phyloP scores from a whole-genome alignment of 495 filamentous ascomycete genomes.

The Penicillium tannophilum region DNA sequence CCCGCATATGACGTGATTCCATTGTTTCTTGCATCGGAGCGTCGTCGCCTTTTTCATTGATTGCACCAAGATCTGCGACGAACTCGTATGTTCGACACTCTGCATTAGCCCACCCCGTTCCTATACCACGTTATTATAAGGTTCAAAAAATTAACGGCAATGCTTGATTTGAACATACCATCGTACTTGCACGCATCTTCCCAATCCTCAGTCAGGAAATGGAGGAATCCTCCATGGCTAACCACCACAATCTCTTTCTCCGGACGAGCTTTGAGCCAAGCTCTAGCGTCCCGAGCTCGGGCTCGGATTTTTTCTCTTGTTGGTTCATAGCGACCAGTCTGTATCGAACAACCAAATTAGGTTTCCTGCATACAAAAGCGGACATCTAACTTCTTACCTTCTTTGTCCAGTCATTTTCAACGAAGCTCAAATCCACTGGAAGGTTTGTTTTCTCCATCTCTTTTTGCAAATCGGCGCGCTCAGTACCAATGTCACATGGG shows the following conservation, averaged over 20 bases:
- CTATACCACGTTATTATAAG: constrained; percentile 33
- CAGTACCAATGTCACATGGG: constrained; percentile 72
- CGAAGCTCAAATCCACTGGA: constrained; percentile 56
- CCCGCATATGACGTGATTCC: constrained; percentile 57
- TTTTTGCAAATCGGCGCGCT: constrained; percentile 48
- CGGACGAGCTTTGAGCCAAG: constrained; percentile 54
- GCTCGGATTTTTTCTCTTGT: constrained; percentile 49
- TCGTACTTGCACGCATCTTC: constrained; percentile 46
- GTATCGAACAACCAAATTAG: not conserved
- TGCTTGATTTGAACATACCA: constrained; percentile 34
- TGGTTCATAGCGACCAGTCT: constrained; percentile 53
- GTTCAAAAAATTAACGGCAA: not conserved
- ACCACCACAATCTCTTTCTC: constrained; percentile 61
- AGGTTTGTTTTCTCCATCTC: constrained; percentile 60
- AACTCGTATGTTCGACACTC: constrained; percentile 73
- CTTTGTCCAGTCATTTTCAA: constrained; percentile 60
- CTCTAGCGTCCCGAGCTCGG: constrained; percentile 59
- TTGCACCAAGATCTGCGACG: constrained; percentile 31
- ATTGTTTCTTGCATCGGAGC: constrained; percentile 56
- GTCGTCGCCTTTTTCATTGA: constrained; percentile 33
- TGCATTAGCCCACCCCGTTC: constrained; percentile 75
- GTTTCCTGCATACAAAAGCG: not conserved
- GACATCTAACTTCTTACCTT: constrained; percentile 40
- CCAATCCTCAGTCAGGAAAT: constrained; percentile 76
- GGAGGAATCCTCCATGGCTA: constrained; percentile 62